Conservation (phyloP, 192 early-diverging fungal species). For the Phycomyces blakesleeanus region DNA sequence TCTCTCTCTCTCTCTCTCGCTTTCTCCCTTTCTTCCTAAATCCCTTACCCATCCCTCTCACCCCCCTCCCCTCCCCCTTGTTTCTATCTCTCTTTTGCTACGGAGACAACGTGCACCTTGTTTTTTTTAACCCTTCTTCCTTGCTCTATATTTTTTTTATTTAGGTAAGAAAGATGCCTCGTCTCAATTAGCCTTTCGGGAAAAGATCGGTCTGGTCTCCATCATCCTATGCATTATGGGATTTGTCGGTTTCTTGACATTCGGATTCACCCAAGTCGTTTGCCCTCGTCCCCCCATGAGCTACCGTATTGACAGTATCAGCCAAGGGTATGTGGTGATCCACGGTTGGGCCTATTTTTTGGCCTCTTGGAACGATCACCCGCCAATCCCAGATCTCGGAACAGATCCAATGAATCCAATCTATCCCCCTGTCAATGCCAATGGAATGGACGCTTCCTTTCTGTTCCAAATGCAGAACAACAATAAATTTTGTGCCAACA, state of each 20-base stretch:
- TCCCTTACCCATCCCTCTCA: no score
- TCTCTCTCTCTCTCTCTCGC: no score
- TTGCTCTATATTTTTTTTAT: neutral
- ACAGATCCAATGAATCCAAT: conserved; percentile 39
- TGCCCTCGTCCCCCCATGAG: conserved; percentile 41
- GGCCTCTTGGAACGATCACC: conserved; percentile 25
- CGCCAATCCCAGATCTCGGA: conserved; percentile 25
- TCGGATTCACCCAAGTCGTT: conserved; percentile 71
- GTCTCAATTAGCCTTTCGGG: conserved; percentile 83
- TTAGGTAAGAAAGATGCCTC: conserved; percentile 55
- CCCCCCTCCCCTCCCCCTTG: no score
- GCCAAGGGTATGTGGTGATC: conserved; percentile 48
- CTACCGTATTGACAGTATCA: conserved; percentile 37
- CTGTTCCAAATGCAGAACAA: conserved; percentile 62
- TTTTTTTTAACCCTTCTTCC: no score
- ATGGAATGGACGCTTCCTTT: conserved; percentile 69
- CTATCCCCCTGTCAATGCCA: conserved; percentile 52
- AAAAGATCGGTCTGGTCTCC: conserved; percentile 85
- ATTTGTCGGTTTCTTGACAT: conserved; percentile 80
- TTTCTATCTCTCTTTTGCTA: no score
- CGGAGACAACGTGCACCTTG: no score
- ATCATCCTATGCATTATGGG: conserved; percentile 74
- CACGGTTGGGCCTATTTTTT: conserved; percentile 66
- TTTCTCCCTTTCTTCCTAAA: no score
- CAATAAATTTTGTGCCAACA: conserved; percentile 55